Evolutionary conservation across 176 grass and related monocot species (phyloP).

Genomic region (Zizania latifolia): DNA sequence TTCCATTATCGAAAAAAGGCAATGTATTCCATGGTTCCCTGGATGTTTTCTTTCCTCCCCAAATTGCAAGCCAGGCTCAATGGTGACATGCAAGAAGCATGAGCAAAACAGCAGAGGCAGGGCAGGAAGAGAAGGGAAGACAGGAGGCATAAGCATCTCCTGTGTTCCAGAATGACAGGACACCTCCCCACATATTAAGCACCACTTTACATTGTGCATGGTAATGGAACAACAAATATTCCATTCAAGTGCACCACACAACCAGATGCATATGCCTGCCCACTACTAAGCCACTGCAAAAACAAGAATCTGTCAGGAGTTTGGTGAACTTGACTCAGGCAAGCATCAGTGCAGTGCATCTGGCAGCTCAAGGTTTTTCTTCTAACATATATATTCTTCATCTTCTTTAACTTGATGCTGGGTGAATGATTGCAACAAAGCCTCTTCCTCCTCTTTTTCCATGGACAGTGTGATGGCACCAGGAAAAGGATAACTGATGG

Average conservation of each 20-base stretch:
- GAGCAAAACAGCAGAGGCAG: not conserved
- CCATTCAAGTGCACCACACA: not conserved
- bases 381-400: not conserved
- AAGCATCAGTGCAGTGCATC: not conserved
- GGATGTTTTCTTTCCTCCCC: not conserved
- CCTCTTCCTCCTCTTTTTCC: conserved; percentile 21
- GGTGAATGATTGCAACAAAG: conserved; percentile 42
- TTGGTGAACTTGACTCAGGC: not conserved
- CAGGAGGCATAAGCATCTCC: conserved; percentile 27
- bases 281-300: conserved; percentile 10
- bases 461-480: conserved; percentile 38
- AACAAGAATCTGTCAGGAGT: not conserved
- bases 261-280: conserved; percentile 4
- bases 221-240: not conserved
- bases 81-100: not conserved
- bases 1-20: no score
- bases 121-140: not conserved
- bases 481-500: conserved; percentile 30
- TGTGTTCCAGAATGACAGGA: conserved; percentile 17
- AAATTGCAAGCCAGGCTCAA: no score
- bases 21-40: not conserved
- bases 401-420: conserved; percentile 9
- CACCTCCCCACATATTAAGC: conserved; percentile 8
- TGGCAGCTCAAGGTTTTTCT: not conserved
- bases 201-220: not conserved